Base-by-base conservation (phyloP, 352 stramenopile genomes). In the Pythium brassicae region DNA sequence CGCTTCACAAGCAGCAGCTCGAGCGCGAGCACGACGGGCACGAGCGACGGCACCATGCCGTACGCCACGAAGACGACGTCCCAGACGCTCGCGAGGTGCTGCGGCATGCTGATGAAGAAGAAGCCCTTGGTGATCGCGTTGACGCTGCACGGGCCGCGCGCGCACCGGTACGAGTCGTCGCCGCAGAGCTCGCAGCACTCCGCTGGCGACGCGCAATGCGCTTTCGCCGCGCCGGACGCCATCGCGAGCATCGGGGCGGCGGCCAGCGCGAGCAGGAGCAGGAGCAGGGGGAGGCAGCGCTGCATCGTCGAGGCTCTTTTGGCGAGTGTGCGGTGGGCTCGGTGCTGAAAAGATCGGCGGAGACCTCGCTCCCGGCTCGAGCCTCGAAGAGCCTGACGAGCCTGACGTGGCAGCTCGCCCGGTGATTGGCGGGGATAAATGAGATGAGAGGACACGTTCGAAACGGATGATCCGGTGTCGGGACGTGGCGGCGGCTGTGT, bases 11-110 rank as follows among this genome's bases (percentile, higher is more conserved):
- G 43, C 42, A 83, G 62, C 15, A 85, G 57, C 7, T 76, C 66
- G 23, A 86, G 65, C 49, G 63, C 62, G 34, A 82, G 37, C 14
- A 57, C 50, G 32, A 82, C 60, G 11, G 62, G 71, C 49, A 78
- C 68, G 43, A 83, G 55, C 53, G 80, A 86, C 51, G 76, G 76
- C 44, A 86, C 76, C 59, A 78, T 80, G 29, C 76, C 64, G 54
- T 86, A 86, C 37, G 75, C 73, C 27, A 60, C 64, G 50, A 79
- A 77, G 8, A 74, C 59, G 53, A 79, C 66, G 51, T 86, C 75
- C 70, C 71, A 80, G 63, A 82, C 67, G 43, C 66, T 62, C 23
- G 76, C 50, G 34, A 44, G 45, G n/a, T 78, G 29, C 0, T 53
- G 58, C 26, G 76, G 76, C 32, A 62, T 40, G 50, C 71, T 83